Evolutionary conservation across 2,329 filamentous ascomycete genomes (phyloP).

Genomic region (Cadophora sp.): DNA sequence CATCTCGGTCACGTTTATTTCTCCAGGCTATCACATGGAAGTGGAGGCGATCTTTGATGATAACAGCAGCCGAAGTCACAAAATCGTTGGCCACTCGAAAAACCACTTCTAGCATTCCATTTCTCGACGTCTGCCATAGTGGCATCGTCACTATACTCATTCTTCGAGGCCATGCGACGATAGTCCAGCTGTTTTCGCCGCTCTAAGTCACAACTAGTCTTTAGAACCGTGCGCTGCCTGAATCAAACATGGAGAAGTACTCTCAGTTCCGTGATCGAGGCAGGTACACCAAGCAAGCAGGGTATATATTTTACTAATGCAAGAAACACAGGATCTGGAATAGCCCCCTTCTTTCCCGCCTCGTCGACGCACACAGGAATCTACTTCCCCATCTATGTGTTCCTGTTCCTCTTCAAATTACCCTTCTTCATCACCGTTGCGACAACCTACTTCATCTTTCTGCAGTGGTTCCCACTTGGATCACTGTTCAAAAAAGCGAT

Average conservation of each 20-base stretch:
- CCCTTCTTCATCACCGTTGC: slow-evolving; percentile 76
- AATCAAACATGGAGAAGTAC: slow-evolving; percentile 71
- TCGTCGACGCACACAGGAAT: slow-evolving; percentile 68
- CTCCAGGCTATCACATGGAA: slow-evolving; percentile 2
- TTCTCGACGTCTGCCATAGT: background rate
- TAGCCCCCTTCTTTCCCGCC: slow-evolving; percentile 92
- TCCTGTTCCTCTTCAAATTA: slow-evolving; percentile 82
- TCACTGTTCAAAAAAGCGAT: slow-evolving; percentile 78
- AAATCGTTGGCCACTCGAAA: slow-evolving; percentile 10
- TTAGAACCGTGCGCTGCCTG: slow-evolving; percentile 18
- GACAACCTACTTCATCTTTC: slow-evolving; percentile 76
- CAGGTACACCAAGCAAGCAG: slow-evolving; percentile 43
- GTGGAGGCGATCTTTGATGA: background rate
- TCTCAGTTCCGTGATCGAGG: slow-evolving; percentile 78
- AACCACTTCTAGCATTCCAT: background rate
- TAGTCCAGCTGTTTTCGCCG: slow-evolving; percentile 7
- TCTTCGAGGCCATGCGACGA: slow-evolving; percentile 20
- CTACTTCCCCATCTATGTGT: slow-evolving; percentile 67
- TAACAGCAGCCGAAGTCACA: slow-evolving; percentile 10
- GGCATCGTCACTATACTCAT: background rate
- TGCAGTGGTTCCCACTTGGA: slow-evolving; percentile 81
- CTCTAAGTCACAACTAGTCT: background rate
- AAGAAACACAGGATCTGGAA: slow-evolving; percentile 76
- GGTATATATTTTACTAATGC: slow-evolving; percentile 35
- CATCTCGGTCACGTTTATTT: background rate